phyloP scores from a whole-genome alignment of 2,329 filamentous ascomycete genomes.

The Dothistroma septosporum region DNA sequence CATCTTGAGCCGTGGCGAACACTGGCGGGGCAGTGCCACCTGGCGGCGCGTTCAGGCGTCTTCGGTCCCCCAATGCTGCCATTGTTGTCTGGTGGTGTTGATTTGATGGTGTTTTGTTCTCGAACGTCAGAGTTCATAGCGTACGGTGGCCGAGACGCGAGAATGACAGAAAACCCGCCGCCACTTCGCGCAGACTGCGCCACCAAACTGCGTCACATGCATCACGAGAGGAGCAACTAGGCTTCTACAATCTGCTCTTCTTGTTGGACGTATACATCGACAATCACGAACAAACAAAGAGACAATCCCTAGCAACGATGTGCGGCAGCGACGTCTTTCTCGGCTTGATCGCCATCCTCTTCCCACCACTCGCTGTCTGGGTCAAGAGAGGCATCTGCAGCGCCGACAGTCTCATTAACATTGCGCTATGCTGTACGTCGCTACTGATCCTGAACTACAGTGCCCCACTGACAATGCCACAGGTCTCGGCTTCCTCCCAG shows the following conservation, averaged over 20 bases:
- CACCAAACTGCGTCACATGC: constrained; percentile 7
- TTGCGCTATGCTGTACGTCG: constrained; percentile 65
- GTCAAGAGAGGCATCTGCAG: constrained; percentile 92
- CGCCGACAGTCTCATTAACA: constrained; percentile 89
- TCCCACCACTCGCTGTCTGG: constrained; percentile 69
- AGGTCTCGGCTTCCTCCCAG: constrained; percentile 59
- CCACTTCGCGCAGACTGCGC: constrained; percentile 1
- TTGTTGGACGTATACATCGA: not conserved
- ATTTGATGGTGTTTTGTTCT: constrained; percentile 5
- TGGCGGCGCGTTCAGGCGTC: constrained; percentile 82
- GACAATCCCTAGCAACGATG: constrained; percentile 41
- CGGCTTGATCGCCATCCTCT: constrained; percentile 57
- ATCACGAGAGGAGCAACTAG: not conserved
- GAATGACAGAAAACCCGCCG: not conserved
- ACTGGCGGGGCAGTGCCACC: constrained; percentile 72
- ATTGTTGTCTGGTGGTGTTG: constrained; percentile 9
- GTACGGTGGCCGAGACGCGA: constrained; percentile 6
- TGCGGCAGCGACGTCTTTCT: constrained; percentile 60
- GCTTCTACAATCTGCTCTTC: constrained; percentile 4
- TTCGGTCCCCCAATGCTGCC: constrained; percentile 63
- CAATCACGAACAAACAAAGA: not conserved
- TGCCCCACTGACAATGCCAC: constrained; percentile 2
- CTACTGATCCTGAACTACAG: not conserved
- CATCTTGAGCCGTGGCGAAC: constrained; percentile 54
- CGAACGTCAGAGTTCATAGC: constrained; percentile 3